Base-by-base conservation (phyloP, 805 yeast genomes). In the Metschnikowia continentalis region DNA sequence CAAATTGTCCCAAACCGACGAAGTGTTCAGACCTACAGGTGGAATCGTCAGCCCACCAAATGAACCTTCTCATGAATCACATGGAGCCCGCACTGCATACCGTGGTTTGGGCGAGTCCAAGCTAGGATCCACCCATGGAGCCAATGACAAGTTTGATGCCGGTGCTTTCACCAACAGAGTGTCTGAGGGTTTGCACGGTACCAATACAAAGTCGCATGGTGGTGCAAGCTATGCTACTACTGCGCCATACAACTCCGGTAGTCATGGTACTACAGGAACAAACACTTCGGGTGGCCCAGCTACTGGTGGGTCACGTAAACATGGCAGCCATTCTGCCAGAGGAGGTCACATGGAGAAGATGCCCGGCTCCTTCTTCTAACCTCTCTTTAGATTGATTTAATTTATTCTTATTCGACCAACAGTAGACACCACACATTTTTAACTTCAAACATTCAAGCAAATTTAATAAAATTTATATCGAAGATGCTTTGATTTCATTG, bases 331-430 rank as follows among this genome's bases (percentile, higher is more conserved):
- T 7, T 41, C 26, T 11, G 35, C 14, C 23, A 35, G 23, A 50
- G 26, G 19, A 17, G 26, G 15, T 8, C 3, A n/a, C 14, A 15
- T 42, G 38, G 46, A 14, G 32, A 49, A 22, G 38, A 53, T 53
- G 55, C 55, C 55, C 5, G 55, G 55, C 8, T 40, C 55, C 17
- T 53, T 53, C 20, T 39, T 26, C 23, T 53, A 35, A 45, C 19
- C 8, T 17, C 14, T 33, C 8, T 8, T 45, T 32, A 15, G 26
- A 13, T 26, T 19, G 20, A 26, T 30, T 30, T 19, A 41, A 22
- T 22, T 5, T 22, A 39, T 14, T 35, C 38, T 35, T n/a, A 35
- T 22, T n/a, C 15, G n/a, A 35, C 13, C n/a, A n/a, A 33, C 15
- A 33, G 35, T 33, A 33, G 35, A n/a, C 35, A 14, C 8, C 15